Base-by-base conservation (phyloP, 1,284 basidiomycete genomes). In the Cryptococcus sp. region DNA sequence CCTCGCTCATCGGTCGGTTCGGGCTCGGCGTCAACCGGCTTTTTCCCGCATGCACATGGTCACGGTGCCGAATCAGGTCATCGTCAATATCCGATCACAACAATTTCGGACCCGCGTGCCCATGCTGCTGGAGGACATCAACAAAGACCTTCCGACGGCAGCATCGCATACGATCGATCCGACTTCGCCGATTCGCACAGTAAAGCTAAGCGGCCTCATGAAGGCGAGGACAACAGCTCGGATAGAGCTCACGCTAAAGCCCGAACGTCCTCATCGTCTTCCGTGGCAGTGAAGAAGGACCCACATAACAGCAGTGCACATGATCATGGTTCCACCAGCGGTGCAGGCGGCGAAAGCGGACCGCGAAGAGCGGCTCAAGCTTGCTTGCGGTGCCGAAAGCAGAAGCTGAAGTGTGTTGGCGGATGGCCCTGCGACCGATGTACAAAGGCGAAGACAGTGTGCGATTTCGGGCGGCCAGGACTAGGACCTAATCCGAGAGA, bases 381-480 rank as follows among this genome's bases (percentile, higher is more conserved):
- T 22, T 71, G 69, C 57, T 27, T 68, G n/a, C 48, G 69, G 38
- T 71, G 69, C 55, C 47, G 69, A 11, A 60, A 57, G 40, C 69
- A 71, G 47, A 71, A 71, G 50, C 55, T 71, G 47, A 59, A 67
- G 25, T 71, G 69, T 54, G 55, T 63, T 2, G 69, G 69, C 40
- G 69, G 69, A 55, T 66, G 64, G 61, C 69, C 69, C 17, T 71
- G 69, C 54, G 50, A 65, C 52, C 52, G 69, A 19, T 71, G 69
- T 47, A 53, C 50, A 5, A 65, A 66, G 43, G 52, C 63, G 3
- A 64, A 67, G 25, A 62, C 62, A n/a, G 52, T 54, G 23, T 71
- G 69, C 49, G 68, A 69, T 51, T 69, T 67, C 46, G 60, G 64
- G 11, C 17, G 55, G 50, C 57, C 58, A 16, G 52, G 51, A 7